Percentiles rank a stretch among this genome's conserved stretches.
These are phyloP conservation scores for Aureobasidium leucospermi DNA, from an alignment of 2,329 filamentous ascomycete genomes.

Conservation along the genomic window DNA sequence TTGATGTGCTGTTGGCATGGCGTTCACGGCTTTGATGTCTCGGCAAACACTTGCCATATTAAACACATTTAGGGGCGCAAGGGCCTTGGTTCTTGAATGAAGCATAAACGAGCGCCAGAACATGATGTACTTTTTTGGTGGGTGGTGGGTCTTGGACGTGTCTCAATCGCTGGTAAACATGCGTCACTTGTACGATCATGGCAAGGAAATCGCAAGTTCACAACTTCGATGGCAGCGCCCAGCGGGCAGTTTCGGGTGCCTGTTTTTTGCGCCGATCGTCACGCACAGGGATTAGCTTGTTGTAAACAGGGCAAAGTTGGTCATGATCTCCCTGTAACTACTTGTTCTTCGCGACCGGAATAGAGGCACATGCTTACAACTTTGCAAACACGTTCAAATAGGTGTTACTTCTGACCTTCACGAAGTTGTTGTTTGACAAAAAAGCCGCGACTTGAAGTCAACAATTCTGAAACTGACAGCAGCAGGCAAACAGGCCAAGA, in stretches of 20 bases:
- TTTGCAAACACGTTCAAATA: not conserved
- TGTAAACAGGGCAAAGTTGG: constrained; percentile 7
- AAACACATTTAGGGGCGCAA: not conserved
- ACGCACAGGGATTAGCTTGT: constrained; percentile 1
- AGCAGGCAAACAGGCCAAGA: not conserved
- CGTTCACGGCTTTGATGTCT: not conserved
- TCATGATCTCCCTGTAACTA: not conserved
- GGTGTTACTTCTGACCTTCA: not conserved
- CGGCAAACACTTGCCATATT: not conserved
- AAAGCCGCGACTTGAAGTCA: not conserved
- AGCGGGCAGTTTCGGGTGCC: constrained; percentile 1
- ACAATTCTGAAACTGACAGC: not conserved
- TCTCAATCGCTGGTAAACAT: not conserved
- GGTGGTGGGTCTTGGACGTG: constrained; percentile 4
- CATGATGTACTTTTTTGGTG: not conserved
- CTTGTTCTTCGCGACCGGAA: not conserved
- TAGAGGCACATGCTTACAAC: not conserved
- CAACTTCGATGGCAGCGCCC: not conserved
- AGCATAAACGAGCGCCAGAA: constrained; percentile 1
- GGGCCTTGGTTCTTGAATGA: not conserved
- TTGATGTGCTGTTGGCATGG: not conserved
- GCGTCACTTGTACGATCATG: constrained; percentile 10
- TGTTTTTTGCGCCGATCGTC: constrained; percentile 9
- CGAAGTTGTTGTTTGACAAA: not conserved
- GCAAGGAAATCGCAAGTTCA: not conserved